Base-by-base conservation (phyloP, 805 yeast genomes). In the Saccharomycopsis oosterbeekiorum region DNA sequence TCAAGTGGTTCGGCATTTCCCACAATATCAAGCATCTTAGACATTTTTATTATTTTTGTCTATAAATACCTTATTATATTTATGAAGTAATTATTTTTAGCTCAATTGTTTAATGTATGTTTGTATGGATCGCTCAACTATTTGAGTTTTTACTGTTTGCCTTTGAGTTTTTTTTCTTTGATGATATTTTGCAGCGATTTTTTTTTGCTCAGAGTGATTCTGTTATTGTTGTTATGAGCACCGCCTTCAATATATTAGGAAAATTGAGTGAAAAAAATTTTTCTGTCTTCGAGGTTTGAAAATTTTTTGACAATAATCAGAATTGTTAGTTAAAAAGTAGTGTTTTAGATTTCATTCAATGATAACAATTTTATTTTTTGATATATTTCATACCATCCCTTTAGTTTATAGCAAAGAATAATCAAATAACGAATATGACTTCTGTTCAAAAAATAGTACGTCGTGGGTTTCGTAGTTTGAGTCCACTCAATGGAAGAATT, bases 1-100 rank as follows among this genome's bases (percentile, higher is more conserved):
- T 93, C 97, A 62, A 94, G 81, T n/a, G 99, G 99, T 67, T 90
- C 96, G 36, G 84, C 61, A 62, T 68, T 62, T 29, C 66, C 64
- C 15, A 62, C 53, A 47, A 47, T 47, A 47, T 47, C 53, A 47
- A 65, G 53, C 53, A 47, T 47, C 43, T 68, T 60, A 65, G 64
- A 62, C 60, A 50, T 60, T 55, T 19, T 56, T 14, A 10, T 37
- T 37, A 37, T 29, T 39, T 39, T 36, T 37, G 43, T 36, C 51
- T 55, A 2, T 4, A 29, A 29, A 29, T 29, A 34, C 17, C 43
- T 42, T 17, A 6, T 42, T 17, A 2, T 2, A 5, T 11, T 24
- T 4, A 40, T 15, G 17, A 15, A 40, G 5, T 14, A 1, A 9
- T 17, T n/a, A 3, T 29, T 4, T 3, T 29, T 6, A 29, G 6